Percentiles rank a stretch among this genome's conserved stretches.
Conservation (phyloP, 2,329 filamentous ascomycete genomes). For the Phialocephala sp. region DNA sequence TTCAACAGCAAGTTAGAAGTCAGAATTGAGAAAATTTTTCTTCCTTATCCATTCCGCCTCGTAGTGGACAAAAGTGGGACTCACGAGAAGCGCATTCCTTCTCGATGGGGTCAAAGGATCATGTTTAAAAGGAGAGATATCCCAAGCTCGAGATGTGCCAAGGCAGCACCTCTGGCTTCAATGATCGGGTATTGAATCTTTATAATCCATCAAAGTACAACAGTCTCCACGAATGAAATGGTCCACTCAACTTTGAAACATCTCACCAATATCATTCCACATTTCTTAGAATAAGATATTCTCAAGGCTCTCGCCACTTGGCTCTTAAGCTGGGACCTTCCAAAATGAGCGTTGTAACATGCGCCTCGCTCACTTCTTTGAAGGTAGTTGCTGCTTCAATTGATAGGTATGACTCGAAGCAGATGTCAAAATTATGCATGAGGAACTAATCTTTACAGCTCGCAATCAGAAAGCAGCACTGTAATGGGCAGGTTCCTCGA, state of each 20-base stretch:
- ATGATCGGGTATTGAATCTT: background rate
- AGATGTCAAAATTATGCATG: background rate
- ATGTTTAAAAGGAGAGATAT: background rate
- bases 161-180: background rate
- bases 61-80: background rate
- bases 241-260: background rate
- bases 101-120: background rate
- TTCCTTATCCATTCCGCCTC: background rate
- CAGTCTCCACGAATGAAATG: background rate
- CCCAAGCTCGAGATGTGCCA: background rate
- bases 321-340: background rate
- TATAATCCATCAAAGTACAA: background rate
- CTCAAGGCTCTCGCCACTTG: background rate
- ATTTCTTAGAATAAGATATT: background rate
- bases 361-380: background rate
- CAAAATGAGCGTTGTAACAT: conserved; percentile 1
- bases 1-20: conserved; percentile 2
- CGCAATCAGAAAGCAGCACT: background rate
- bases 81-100: background rate
- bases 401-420: background rate
- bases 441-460: background rate
- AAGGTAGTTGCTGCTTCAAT: background rate
- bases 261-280: background rate
- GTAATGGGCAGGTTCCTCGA: conserved; percentile 10
- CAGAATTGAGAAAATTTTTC: background rate